Base-by-base conservation (phyloP, 2,329 filamentous ascomycete species). In the Paraphaeosphaeria minitans region DNA sequence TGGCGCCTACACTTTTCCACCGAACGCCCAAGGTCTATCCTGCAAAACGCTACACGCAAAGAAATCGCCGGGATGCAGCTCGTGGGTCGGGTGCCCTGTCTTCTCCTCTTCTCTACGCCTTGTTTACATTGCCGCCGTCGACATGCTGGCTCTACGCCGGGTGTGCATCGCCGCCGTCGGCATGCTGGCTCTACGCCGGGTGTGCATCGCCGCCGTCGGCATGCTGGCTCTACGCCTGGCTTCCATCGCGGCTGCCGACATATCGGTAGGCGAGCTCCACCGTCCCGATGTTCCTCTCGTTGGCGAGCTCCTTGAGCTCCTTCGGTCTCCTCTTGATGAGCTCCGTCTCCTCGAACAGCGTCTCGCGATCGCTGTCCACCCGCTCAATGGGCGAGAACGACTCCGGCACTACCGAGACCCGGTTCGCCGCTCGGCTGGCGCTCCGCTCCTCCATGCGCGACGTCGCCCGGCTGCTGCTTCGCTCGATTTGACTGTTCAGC, bases 311-410 rank as follows among this genome's bases (percentile, higher is more conserved):
- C 33, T 21, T 33, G 29, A 49, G 19, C 46, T 35, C 47, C 29
- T 52, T 55, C 42, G 41, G 37, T 24, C 24, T 22, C 47, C 51
- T 53, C 43, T 54, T 49, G 33, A 48, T n/a, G 41, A 49, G 47
- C 42, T 62, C 45, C 35, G 49, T 48, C 42, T 55, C 56, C 41
- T 59, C 55, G 16, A 59, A 21, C 39, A 62, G 33, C 35, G 53
- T 55, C 53, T 57, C 59, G 22, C 39, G 53, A 29, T 59, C 53
- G 35, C 41, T 51, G 33, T 59, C 54, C 46, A 53, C 56, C 39
- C 59, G 49, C 29, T 53, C 48, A 39, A 39, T n/a, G 29, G 51
- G 56, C 35, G 29, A 31, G 22, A 22, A 52, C 24, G 27, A 16
- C 55, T 57, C 53, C 21, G 42, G 43, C 56, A 54, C 43, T 3